A percentile compares a stretch with the other conserved stretches of the same genome.
Conservation (phyloP, 2,329 filamentous ascomycete species). For the Paracamarosporium sp. region DNA sequence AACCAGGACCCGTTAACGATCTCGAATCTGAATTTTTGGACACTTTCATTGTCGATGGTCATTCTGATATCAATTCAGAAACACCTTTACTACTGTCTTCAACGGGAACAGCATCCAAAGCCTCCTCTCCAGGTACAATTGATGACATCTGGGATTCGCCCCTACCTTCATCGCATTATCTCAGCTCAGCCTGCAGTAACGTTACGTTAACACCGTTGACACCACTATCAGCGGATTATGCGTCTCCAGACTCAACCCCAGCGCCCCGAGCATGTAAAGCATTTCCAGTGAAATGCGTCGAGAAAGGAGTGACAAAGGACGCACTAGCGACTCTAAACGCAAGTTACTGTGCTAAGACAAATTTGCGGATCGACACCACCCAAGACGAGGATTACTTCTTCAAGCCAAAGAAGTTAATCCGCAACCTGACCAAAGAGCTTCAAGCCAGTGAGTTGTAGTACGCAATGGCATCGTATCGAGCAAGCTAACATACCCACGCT, state of each 20-base stretch:
- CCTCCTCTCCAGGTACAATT: background rate
- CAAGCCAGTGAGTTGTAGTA: background rate
- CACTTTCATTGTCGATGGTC: background rate
- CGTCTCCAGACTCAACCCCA: background rate
- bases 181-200: background rate
- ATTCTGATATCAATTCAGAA: background rate
- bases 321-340: background rate
- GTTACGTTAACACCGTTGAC: background rate
- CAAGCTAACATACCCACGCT: background rate
- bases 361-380: background rate
- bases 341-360: background rate
- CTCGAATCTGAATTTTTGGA: background rate
- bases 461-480: background rate
- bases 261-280: background rate
- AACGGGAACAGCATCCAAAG: background rate
- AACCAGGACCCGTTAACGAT: background rate
- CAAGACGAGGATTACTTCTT: background rate
- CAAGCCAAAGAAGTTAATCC: background rate
- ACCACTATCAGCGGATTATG: background rate
- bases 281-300: background rate
- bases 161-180: background rate
- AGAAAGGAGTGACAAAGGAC: background rate
- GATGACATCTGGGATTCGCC: background rate
- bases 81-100: background rate
- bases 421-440: background rate